Base-by-base conservation (phyloP, 2,329 filamentous ascomycete species). In the Colletotrichum noveboracense region DNA sequence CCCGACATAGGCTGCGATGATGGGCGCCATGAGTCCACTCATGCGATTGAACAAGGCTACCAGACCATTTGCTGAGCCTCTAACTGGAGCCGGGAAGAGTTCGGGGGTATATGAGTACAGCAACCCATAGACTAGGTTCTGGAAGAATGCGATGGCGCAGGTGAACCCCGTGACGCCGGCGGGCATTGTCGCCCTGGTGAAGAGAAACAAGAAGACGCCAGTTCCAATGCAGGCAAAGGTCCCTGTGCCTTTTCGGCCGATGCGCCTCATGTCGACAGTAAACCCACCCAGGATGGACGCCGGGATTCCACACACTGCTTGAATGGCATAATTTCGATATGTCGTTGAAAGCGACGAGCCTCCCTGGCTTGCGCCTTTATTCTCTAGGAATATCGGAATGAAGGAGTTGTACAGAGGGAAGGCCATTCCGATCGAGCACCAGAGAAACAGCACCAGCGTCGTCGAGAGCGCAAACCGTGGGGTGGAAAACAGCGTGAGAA, bases 401-500 rank as follows among this genome's bases (percentile, higher is more conserved):
- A 83, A 91, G 86, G 80, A 80, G 78, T 91, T 91, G 82, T 92
- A 92, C 1, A 92, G 83, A 0, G 91, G 82, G 67, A 88, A 92
- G 0, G 87, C 90, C 14, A 92, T 86, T 7, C 91, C 91, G 66
- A 93, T 91, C 38, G 91, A 87, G 1, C 87, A 88, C 91, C 91
- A 92, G 16, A 92, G 83, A 0, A 87, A 60, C 16, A 91, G 88
- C 73, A 92, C 89, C 52, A 91, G 80, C 5, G 83, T 82, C 0
- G 90, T 92, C 7, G 89, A 89, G 73, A 87, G 86, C 7, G 89
- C 90, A 34, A 56, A 67, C 9, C 48, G 65, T 38, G 83, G 86
- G 0, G 87, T 90, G 0, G 87, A 84, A 74, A 92, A 93, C 0
- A 93, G 85, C 0, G 90, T 86, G 26, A 85, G 86, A n/a, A 92